A percentile compares a stretch with the other conserved stretches of the same genome.
These are phyloP conservation scores for Eleusine coracana DNA, from an alignment of 176 grass and related monocot genomes.

Conservation along the genomic window DNA sequence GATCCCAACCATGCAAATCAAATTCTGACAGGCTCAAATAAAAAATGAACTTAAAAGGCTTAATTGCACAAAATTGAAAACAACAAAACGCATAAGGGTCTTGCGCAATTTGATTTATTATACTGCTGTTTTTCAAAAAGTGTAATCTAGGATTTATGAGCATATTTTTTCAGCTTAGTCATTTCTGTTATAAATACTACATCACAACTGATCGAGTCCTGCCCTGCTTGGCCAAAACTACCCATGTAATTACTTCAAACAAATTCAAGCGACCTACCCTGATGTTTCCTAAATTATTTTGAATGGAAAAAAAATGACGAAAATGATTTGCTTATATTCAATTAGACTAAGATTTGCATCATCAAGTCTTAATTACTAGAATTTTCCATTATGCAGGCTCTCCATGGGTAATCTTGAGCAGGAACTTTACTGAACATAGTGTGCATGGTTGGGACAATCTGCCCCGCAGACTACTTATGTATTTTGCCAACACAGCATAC, in stretches of 20 bases:
- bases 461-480: slow-evolving; percentile 73
- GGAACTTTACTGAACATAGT: slow-evolving; percentile 67
- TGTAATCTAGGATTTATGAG: not conserved
- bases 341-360: not conserved
- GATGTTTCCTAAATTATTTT: not conserved
- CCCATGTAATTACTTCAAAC: not conserved
- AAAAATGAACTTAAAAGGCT: not conserved
- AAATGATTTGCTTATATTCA: not conserved
- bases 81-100: not conserved
- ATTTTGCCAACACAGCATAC: slow-evolving; percentile 63
- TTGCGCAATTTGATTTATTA: not conserved
- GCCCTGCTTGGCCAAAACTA: not conserved
- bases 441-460: slow-evolving; percentile 71
- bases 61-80: not conserved
- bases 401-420: slow-evolving; percentile 82
- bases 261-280: not conserved
- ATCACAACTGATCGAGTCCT: not conserved
- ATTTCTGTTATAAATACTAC: not conserved
- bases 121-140: not conserved
- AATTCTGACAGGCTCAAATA: not conserved
- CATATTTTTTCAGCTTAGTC: not conserved
- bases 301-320: not conserved
- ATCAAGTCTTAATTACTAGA: not conserved
- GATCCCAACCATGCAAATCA: not conserved
- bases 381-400: slow-evolving; percentile 56